Conservation (phyloP, 2,329 filamentous ascomycete species). For the Talaromyces sp. region DNA sequence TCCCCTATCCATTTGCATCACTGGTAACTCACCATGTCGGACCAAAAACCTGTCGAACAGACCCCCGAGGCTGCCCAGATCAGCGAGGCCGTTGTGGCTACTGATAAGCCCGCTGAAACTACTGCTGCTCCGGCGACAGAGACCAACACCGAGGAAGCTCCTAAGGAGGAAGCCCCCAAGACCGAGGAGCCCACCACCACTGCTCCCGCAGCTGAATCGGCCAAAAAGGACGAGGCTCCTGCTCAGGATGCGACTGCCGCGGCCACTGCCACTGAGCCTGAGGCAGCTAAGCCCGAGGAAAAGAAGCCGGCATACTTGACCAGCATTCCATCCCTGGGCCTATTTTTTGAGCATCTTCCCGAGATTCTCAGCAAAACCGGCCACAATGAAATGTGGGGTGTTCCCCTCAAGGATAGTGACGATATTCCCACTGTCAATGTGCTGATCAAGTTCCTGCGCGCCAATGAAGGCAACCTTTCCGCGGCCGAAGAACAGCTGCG, state of each 20-base stretch:
- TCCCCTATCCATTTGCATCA: background rate
- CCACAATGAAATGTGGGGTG: constrained; percentile 84
- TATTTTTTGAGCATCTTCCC: constrained; percentile 62
- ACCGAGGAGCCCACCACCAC: constrained; percentile 2
- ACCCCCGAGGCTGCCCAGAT: constrained; percentile 17
- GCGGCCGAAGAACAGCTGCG: constrained; percentile 77
- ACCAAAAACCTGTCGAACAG: constrained; percentile 24
- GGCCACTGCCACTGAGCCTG: constrained; percentile 12
- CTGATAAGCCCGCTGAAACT: constrained; percentile 14
- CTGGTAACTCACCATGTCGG: constrained; percentile 18
- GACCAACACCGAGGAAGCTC: background rate
- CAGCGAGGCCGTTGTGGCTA: constrained; percentile 16
- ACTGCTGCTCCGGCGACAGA: constrained; percentile 9
- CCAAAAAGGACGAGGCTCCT: constrained; percentile 1
- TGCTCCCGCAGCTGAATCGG: constrained; percentile 2
- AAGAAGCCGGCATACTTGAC: constrained; percentile 38
- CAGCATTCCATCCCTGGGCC: constrained; percentile 50
- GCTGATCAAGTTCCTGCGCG: constrained; percentile 90
- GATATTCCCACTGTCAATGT: constrained; percentile 80
- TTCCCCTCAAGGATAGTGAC: constrained; percentile 59
- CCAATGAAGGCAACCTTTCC: constrained; percentile 75
- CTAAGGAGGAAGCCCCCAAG: background rate
- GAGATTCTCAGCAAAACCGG: constrained; percentile 59
- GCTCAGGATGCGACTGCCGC: constrained; percentile 6
- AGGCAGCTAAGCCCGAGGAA: constrained; percentile 21